Conservation (phyloP, 2,329 filamentous ascomycete species). For the Fusarium sp. region DNA sequence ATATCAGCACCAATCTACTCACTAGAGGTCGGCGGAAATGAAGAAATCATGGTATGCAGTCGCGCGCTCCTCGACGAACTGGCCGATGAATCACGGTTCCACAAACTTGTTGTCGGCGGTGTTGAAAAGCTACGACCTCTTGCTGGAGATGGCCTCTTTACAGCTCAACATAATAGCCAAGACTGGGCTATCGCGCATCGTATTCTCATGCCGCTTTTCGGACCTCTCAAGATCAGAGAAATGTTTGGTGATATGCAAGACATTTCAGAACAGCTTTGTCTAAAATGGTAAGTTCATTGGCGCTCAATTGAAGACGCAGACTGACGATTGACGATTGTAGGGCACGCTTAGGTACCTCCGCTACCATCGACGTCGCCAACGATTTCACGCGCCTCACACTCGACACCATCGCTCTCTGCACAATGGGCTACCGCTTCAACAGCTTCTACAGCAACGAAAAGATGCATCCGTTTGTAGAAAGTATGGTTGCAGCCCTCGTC, state of each 20-base stretch:
- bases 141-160: conserved; percentile 75
- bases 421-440: conserved; percentile 21
- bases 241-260: conserved; percentile 80
- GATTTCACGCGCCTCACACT: conserved; percentile 5
- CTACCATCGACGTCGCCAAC: conserved; percentile 1
- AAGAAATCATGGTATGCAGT: background rate
- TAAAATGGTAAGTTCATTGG: conserved; percentile 64
- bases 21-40: accelerated
- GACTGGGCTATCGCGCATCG: conserved; percentile 78
- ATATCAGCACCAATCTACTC: background rate
- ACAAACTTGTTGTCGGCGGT: conserved; percentile 65
- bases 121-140: conserved; percentile 68
- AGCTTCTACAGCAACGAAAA: conserved; percentile 15
- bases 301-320: background rate
- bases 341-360: background rate
- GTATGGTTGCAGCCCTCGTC: conserved; percentile 7
- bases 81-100: conserved; percentile 73
- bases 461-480: conserved; percentile 4
- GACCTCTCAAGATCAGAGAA: conserved; percentile 72
- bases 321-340: background rate
- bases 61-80: conserved; percentile 63
- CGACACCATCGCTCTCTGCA: conserved; percentile 20
- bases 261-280: conserved; percentile 71
- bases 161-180: conserved; percentile 61
- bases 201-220: conserved; percentile 76